phyloP scores from a whole-genome alignment of 805 yeast genomes.

The Myxozyma neotropica region DNA sequence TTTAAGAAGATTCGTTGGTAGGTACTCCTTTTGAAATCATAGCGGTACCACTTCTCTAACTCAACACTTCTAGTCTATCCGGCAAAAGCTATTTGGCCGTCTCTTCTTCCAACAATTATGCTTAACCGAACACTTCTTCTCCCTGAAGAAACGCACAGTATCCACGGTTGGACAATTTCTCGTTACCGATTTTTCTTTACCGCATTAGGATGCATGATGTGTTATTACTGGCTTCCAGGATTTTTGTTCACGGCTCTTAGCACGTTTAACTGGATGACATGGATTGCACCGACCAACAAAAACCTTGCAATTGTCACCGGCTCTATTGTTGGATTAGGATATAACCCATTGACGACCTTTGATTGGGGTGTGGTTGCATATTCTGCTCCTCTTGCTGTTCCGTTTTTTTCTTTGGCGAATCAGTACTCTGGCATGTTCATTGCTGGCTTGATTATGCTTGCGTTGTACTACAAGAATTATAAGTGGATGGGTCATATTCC shows the following conservation, averaged over 20 bases:
- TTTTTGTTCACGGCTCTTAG: constrained; percentile 58
- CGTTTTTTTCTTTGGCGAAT: constrained; percentile 47
- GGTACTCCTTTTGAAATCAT: constrained; percentile 59
- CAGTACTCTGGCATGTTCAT: constrained; percentile 45
- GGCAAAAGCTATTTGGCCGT: constrained; percentile 65
- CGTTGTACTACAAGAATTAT: constrained; percentile 51
- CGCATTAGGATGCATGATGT: constrained; percentile 48
- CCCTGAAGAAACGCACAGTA: constrained; percentile 39
- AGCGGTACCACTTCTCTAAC: constrained; percentile 64
- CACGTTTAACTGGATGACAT: constrained; percentile 60
- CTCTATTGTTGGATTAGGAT: constrained; percentile 56
- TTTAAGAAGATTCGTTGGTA: constrained; percentile 49
- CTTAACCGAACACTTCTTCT: constrained; percentile 52
- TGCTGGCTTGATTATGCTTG: constrained; percentile 38
- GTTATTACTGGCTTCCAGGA: constrained; percentile 56
- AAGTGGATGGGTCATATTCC: constrained; percentile 57
- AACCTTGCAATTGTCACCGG: constrained; percentile 61
- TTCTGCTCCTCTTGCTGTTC: constrained; percentile 45
- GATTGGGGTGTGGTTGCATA: constrained; percentile 46
- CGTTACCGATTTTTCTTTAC: constrained; percentile 54
- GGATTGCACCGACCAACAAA: constrained; percentile 45
- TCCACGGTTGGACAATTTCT: constrained; percentile 62
- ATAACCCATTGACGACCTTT: constrained; percentile 43
- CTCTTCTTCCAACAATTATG: constrained; percentile 60
- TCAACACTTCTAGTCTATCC: constrained; percentile 38